A percentile compares a stretch with the other conserved stretches of the same genome.
Evolutionary conservation across 2,329 filamentous ascomycete genomes (phyloP).

Genomic region (Phialocephala sp.): DNA sequence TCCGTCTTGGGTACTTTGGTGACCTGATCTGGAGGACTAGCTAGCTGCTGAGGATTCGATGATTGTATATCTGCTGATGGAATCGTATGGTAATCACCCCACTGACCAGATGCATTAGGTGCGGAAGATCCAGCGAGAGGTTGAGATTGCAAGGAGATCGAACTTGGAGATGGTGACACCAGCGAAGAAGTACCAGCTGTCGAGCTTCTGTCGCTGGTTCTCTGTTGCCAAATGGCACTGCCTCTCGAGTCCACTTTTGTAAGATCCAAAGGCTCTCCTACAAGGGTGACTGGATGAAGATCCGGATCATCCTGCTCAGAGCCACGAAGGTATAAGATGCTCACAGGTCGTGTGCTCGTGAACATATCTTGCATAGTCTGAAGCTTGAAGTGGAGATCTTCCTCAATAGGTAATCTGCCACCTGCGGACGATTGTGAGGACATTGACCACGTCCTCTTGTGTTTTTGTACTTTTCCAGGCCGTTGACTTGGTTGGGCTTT

Average conservation of each 20-base stretch:
- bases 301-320: constrained; percentile 82
- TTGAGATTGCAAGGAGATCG: constrained; percentile 65
- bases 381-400: constrained; percentile 80
- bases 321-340: constrained; percentile 77
- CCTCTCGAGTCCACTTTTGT: constrained; percentile 51
- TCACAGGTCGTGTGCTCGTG: constrained; percentile 79
- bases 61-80: constrained; percentile 53
- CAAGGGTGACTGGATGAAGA: constrained; percentile 74
- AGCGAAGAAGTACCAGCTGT: constrained; percentile 64
- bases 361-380: constrained; percentile 87
- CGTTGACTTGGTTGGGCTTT: constrained; percentile 56
- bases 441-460: constrained; percentile 95
- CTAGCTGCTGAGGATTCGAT: constrained; percentile 49
- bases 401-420: constrained; percentile 63
- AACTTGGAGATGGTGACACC: constrained; percentile 71
- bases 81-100: constrained; percentile 63
- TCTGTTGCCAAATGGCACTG: constrained; percentile 47
- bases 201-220: constrained; percentile 60
- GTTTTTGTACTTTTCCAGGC: constrained; percentile 84
- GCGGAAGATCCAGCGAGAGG: constrained; percentile 44
- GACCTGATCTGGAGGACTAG: constrained; percentile 54
- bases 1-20: constrained; percentile 64
- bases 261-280: constrained; percentile 69
- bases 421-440: constrained; percentile 74
- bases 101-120: constrained; percentile 51